Evolutionary conservation across 371 early-diverging fungal species (phyloP), one percentile per base, ranked within the genome.

Genomic region (Mortierella sp.): DNA sequence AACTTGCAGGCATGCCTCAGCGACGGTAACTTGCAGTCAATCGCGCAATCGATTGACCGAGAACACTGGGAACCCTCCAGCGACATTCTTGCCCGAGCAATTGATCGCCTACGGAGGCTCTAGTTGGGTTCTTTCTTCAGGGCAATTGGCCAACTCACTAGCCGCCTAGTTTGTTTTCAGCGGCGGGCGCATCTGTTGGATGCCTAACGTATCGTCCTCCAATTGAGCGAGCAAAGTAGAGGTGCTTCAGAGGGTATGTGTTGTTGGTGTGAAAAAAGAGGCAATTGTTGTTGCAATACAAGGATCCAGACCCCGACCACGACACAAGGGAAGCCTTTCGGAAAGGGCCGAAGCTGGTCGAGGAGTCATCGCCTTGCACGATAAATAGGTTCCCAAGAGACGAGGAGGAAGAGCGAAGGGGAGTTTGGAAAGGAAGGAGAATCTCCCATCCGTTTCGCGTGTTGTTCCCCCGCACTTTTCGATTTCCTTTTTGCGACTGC

Each of bases 381-480:
- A 67, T 54, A 54, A 34, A 40, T 37, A 8, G 31, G 34, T 67
- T 67, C 43, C 67, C 67, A 67, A 57, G 57, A 26, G 50, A 50
- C 9, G 4, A 50, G 54, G 54, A 57, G n/a, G n/a, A 57, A 57
- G 28, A 26, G 26, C n/a, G 57, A 28, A n/a, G 59, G 14, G 31
- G 61, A 34, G 61, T 61, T 61, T 37, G 67, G 34, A 19, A 10
- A 40, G 37, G 34, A 34, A 40, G 21, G 59, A 57, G 14, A 31
- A 31, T 59, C 64, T 16, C 50, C 16, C 50, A 64, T 64, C 37
- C 64, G 64, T 64, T 34, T 64, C 21, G 5, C 21, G 43, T 40
- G 43, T 55, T 48, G 54, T 74, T 74, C 43, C 74, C 74, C 74
- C 74, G 74, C 74, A 74, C 74, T 74, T 48, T 74, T 59, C 59